phyloP scores from a whole-genome alignment of 2,329 filamentous ascomycete species.

The Botrytis porri region DNA sequence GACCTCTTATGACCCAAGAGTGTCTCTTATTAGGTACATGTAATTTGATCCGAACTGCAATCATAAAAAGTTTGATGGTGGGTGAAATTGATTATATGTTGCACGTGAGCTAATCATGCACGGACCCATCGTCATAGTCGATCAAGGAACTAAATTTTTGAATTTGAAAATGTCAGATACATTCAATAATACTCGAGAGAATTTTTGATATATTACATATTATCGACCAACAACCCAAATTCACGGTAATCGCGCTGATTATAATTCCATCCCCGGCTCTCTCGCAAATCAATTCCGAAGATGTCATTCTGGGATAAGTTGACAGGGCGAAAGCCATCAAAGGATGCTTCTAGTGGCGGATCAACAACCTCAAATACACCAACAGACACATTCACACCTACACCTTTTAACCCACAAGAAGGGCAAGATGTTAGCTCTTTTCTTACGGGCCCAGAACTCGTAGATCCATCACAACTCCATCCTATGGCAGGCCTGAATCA shows the following conservation, averaged over 20 bases:
- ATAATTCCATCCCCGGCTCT: neutral
- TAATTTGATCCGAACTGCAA: neutral
- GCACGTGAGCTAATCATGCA: conserved; percentile 10
- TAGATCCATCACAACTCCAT: conserved; percentile 86
- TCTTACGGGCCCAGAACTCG: conserved; percentile 70
- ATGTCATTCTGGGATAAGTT: conserved; percentile 43
- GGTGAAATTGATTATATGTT: neutral
- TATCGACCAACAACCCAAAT: neutral
- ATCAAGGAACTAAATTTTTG: conserved; percentile 18
- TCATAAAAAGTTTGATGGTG: conserved; percentile 11
- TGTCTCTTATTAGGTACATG: neutral
- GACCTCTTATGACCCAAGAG: neutral
- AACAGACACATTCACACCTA: conserved; percentile 48
- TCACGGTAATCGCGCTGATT: neutral
- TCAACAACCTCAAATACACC: conserved; percentile 25
- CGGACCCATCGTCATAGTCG: conserved; percentile 16
- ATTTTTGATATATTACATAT: conserved; percentile 10
- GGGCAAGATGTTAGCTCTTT: conserved; percentile 84
- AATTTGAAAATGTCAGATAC: conserved; percentile 3
- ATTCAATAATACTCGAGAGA: conserved; percentile 1
- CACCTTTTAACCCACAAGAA: conserved; percentile 67
- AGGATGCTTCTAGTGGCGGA: conserved; percentile 25
- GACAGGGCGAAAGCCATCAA: conserved; percentile 40
- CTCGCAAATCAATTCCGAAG: conserved; percentile 18
- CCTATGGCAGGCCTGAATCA: conserved; percentile 90